Evolutionary conservation across 148 eudicot species (phyloP), one percentile per base, ranked within the genome.

Genomic region (Diospyros lotus): DNA sequence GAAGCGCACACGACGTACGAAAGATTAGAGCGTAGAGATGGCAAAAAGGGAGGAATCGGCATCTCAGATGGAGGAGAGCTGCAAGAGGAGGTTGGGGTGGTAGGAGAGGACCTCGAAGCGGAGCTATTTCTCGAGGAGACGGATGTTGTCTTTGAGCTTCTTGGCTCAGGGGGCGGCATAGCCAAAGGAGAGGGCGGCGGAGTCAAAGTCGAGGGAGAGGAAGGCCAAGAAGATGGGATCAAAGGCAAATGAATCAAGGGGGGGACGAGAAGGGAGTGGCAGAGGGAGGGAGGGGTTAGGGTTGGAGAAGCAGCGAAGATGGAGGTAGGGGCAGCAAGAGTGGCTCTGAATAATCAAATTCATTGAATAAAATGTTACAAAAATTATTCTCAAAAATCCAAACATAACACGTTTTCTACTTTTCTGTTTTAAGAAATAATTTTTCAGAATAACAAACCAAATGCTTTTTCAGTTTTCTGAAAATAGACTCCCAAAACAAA

Each of bases 101-200:
- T 87, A 89, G 42, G 88, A 79, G 43, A 90, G 88, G 77, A 90
- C 89, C 55, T 88, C 82, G 40, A 86, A 80, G n/a, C 97, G 92
- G 55, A 90, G 91, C 64, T 84, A 85, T 7, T 72, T 71, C 40
- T 87, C 84, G 75, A 93, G 90, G 76, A 80, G 93, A 17, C 84
- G 85, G 75, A 90, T 87, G 63, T 86, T 90, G 4, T 89, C 80
- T 40, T 87, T 92, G 80, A 93, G 93, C 66, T 82, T 85, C 64
- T 93, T 95, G 78, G 92, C 90, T 66, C 90, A 81, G 72, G 95
- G 67, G 45, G 93, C 93, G 75, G 98, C 84, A 83, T 96, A 89
- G 39, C 91, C 93, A 64, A 96, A 84, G 82, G 98, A 90, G 73
- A 93, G 96, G 3, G 96, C 89, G 61, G 89, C 75, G 62, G 96